These are phyloP conservation scores for Actinomortierella wolfii DNA, from an alignment of 371 early-diverging fungal species.

Conservation along the genomic window DNA sequence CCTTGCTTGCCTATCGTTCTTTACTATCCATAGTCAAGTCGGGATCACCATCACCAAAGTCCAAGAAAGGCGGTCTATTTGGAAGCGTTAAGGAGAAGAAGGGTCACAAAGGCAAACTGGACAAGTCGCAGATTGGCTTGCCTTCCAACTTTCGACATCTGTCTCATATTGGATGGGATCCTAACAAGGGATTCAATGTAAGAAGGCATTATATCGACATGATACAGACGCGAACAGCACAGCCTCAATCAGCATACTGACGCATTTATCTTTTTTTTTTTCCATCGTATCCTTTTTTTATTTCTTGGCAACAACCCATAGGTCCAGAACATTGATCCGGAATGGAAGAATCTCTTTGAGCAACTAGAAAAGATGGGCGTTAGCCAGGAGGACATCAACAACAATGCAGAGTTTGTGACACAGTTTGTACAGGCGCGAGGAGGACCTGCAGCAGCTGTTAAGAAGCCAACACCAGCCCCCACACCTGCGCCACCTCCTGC, in stretches of 20 bases:
- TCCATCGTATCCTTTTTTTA: not conserved
- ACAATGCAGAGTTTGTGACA: conserved; percentile 57
- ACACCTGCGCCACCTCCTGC: conserved; percentile 35
- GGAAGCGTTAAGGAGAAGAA: conserved; percentile 46
- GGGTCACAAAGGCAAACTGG: conserved; percentile 59
- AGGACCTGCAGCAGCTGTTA: conserved; percentile 46
- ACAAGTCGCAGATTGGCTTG: conserved; percentile 76
- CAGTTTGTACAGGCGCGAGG: conserved; percentile 56
- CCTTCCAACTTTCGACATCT: conserved; percentile 83
- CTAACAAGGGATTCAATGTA: conserved; percentile 79
- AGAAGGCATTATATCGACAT: not conserved
- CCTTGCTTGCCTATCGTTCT: not conserved
- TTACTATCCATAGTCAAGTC: not conserved
- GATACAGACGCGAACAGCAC: not conserved
- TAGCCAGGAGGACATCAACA: conserved; percentile 69
- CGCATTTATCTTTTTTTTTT: conserved; percentile 10
- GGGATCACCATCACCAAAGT: conserved; percentile 19
- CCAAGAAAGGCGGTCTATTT: conserved; percentile 40
- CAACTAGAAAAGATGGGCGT: conserved; percentile 80
- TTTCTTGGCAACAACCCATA: conserved; percentile 7
- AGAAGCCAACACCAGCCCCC: conserved; percentile 20
- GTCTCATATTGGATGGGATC: conserved; percentile 79
- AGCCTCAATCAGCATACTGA: conserved; percentile 18
- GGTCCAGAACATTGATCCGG: conserved; percentile 78
- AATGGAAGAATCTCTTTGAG: conserved; percentile 77